These are phyloP conservation scores for Salvia miltiorrhiza DNA, from an alignment of 257 asterid species.

Conservation along the genomic window DNA sequence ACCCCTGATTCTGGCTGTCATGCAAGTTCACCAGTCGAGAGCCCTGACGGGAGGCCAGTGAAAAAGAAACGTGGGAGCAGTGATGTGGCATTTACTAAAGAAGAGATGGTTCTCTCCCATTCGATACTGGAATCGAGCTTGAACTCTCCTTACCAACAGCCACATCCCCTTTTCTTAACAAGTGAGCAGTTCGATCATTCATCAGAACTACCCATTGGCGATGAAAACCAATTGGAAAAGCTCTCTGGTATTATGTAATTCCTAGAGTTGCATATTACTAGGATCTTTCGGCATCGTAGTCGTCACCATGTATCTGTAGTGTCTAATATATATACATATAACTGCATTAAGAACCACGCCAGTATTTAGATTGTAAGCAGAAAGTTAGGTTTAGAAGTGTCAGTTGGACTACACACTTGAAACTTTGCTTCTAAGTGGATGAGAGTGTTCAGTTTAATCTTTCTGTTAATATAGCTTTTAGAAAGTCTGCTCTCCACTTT, in stretches of 20 bases:
- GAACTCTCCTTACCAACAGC: constrained; percentile 43
- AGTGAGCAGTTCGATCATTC: constrained; percentile 42
- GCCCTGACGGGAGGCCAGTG: constrained; percentile 48
- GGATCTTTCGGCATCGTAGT: constrained; percentile 7
- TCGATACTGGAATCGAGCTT: constrained; percentile 55
- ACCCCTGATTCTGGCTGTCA: constrained; percentile 78
- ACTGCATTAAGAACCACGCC: constrained; percentile 9
- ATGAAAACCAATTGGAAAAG: constrained; percentile 31
- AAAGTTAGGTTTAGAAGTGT: constrained; percentile 20
- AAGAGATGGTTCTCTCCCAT: constrained; percentile 44
- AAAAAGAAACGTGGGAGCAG: constrained; percentile 46
- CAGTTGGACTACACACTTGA: constrained; percentile 12
- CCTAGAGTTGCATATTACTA: constrained; percentile 10
- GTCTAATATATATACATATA: constrained; percentile 18
- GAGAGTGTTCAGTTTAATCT: constrained; percentile 12
- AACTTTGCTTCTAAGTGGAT: not conserved
- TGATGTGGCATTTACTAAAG: constrained; percentile 37
- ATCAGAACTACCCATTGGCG: constrained; percentile 27
- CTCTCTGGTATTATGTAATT: constrained; percentile 32
- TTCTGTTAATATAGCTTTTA: constrained; percentile 1
- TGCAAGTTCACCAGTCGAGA: constrained; percentile 38
- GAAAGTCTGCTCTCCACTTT: not conserved
- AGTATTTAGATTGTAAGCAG: constrained; percentile 25
- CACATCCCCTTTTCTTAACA: constrained; percentile 42
- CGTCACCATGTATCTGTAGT: constrained; percentile 26